These are phyloP conservation scores for Pyricularia pennisetigena DNA, from an alignment of 2,329 filamentous ascomycete species.

Conservation along the genomic window DNA sequence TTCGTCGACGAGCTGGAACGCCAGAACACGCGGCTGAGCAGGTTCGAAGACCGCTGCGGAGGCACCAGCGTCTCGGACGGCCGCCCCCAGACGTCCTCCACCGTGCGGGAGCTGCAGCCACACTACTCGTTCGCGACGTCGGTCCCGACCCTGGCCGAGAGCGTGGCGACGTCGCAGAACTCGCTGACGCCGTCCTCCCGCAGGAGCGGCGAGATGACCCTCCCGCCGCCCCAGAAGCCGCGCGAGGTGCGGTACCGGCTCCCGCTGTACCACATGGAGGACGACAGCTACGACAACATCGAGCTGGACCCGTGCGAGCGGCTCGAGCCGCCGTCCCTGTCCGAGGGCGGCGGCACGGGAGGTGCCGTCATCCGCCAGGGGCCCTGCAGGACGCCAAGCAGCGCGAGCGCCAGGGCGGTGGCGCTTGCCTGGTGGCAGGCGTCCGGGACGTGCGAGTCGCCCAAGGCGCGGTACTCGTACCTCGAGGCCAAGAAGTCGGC, in stretches of 20 bases:
- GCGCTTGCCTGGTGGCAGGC: not conserved
- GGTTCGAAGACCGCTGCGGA: not conserved
- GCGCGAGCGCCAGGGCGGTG: not conserved
- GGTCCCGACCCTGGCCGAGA: not conserved
- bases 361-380: not conserved
- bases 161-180: not conserved
- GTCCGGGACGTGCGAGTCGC: not conserved
- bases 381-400: not conserved
- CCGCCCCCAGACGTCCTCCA: not conserved
- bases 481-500: not conserved
- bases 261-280: conserved; percentile 1
- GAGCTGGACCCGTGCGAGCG: not conserved
- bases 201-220: not conserved
- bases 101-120: not conserved
- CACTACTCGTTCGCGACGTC: not conserved
- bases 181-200: not conserved
- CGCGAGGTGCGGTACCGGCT: not conserved
- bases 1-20: not conserved
- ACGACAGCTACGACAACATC: conserved; percentile 1
- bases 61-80: not conserved
- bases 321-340: not conserved
- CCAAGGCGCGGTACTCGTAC: not conserved
- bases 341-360: not conserved
- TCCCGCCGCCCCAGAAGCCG: not conserved
- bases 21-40: not conserved